Evolutionary conservation across 116 monocot genomes (phyloP), one percentile per base, ranked within the genome.

Genomic region (Papilionanthe hybrid): DNA sequence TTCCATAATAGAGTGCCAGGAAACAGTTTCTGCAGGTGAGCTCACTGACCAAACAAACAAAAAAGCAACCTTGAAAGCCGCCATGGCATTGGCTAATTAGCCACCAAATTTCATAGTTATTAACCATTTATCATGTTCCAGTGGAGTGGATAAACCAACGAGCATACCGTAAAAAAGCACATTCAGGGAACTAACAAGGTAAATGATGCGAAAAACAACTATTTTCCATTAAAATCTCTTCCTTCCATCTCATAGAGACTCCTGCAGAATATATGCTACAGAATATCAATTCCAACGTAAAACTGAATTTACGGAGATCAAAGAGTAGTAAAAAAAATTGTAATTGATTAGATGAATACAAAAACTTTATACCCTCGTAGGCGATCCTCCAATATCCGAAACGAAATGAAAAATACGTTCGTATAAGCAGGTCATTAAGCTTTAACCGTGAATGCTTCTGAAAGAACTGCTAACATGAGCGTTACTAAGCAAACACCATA

Each of bases 71-170:
- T 72, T 72, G 15, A 32, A 42, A 41, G 72, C 41, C 5, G 72
- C 18, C 41, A 72, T 72, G 72, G 37, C 15, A 72, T 27, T 9
- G 66, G 72, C 72, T 72, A 72, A 41, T 72, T 72, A 72, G 72
- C 72, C n/a, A 72, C 32, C n/a, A 41, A 2, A 29, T 27, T 12
- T 72, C 42, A 72, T 67, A 28, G 27, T 67, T 67, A 23, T 28
- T 2, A 42, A 42, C 15, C 30, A 41, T 32, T 12, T 9, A 28
- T 72, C 72, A 72, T 42, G 42, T 20, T 72, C 12, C 3, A 42
- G 4, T 72, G 41, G 9, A 72, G 4, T 18, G 42, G 42, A 72
- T 42, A 29, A 15, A 72, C 18, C 32, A 72, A 15, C 42, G 18
- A 72, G 42, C 72, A 19, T 27, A 27, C 66, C 45, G 7, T 10